Evolutionary conservation across 2,329 filamentous ascomycete genomes (phyloP), one percentile per base, ranked within the genome.

Genomic region (Colletotrichum musae): DNA sequence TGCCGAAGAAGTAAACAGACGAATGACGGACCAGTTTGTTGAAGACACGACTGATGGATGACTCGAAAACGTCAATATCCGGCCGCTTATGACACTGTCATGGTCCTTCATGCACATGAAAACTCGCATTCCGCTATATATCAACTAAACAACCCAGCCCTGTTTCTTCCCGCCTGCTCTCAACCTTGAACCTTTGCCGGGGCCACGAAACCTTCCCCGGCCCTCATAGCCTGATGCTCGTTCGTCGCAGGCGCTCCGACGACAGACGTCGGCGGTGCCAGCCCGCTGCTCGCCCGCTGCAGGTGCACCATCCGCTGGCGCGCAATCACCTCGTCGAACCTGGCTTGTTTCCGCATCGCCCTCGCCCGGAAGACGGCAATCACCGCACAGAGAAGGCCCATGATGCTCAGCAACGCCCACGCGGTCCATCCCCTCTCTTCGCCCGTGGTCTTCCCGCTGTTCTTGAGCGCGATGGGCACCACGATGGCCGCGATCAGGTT

Each of bases 331-430:
- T 51, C 61, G 2, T 64, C 61, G 7, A 28, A 48, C 6, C 21
- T 18, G 0, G 36, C 51, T 16, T 52, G 16, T 3, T 24, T 57
- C 43, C 41, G 24, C 32, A 41, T 36, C 5, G 36, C 43, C 10
- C 21, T 50, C 12, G 43, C 64, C 51, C 48, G 50, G 6, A 56
- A 26, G 10, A 63, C 50, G 18, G 52, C 43, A 12, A 51, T 5
- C 0, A 57, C 24, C n/a, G 64, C 41, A 16, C 32, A 41, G 5
- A 63, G 32, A 2, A 54, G 15, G 6, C 58, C 43, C 13, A 9
- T 50, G 4, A 39, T 58, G 45, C 58, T 63, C 32, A 56, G 10
- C 2, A 10, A 58, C 28, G 57, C 57, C 64, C 64, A 67, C 6
- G 18, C 58, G 43, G 48, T 56, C 58, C 58, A 67, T 16, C 9